phyloP scores from a whole-genome alignment of 176 grass and related monocot species.

The Calamus simplicifolius region DNA sequence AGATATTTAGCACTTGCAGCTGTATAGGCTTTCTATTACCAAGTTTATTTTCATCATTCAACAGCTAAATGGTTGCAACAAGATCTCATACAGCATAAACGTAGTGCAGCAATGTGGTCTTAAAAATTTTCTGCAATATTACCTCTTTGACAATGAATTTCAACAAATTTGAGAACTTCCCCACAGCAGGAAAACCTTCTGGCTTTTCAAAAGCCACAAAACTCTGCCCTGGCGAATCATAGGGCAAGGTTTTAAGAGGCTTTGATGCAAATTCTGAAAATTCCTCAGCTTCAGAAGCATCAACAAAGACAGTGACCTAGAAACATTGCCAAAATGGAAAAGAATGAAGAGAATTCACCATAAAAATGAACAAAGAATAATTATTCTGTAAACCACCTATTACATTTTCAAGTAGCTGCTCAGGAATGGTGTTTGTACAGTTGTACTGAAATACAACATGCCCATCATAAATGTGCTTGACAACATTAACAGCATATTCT shows the following conservation, averaged over 20 bases:
- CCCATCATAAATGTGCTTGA: constrained; percentile 87
- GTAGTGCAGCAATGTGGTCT: too few relatives aligned
- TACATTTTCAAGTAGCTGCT: constrained; percentile 92
- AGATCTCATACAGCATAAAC: too few relatives aligned
- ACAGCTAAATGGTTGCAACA: too few relatives aligned
- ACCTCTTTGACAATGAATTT: constrained; percentile 99
- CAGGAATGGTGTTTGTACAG: constrained; percentile 94
- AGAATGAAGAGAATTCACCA: constrained; percentile 12
- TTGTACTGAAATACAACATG: constrained; percentile 92
- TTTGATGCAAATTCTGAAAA: constrained; percentile 69
- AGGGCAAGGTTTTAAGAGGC: constrained; percentile 71
- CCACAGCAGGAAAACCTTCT: constrained; percentile 63
- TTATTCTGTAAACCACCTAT: neutral
- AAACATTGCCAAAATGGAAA: constrained; percentile 4
- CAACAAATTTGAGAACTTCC: constrained; percentile 86
- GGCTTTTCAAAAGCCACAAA: constrained; percentile 97
- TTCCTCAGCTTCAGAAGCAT: constrained; percentile 92
- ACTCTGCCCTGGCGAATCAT: constrained; percentile 76
- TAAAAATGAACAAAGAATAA: neutral
- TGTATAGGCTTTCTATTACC: too few relatives aligned
- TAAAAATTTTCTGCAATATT: too few relatives aligned
- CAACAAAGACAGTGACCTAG: constrained; percentile 84
- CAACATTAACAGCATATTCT: constrained; percentile 93
- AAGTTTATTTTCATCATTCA: too few relatives aligned
- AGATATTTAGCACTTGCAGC: too few relatives aligned